Percentiles rank a stretch among this genome's conserved stretches.
phyloP scores from a whole-genome alignment of 139 green algal genomes.

The Haematococcus lacustris region DNA sequence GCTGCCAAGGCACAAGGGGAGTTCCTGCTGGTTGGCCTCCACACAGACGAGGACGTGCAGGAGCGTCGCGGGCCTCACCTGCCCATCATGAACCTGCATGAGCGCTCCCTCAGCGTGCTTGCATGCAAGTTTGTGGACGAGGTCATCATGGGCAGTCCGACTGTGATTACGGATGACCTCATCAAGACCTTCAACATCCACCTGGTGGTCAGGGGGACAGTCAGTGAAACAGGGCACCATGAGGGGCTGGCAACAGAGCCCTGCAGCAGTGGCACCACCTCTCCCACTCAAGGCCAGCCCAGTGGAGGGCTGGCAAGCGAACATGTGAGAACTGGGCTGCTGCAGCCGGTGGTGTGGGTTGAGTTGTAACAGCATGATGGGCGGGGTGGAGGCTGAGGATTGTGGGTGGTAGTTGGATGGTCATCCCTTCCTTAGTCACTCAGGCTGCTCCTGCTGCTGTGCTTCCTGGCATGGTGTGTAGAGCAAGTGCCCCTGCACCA shows the following conservation, averaged over 20 bases:
- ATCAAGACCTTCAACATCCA: constrained; percentile 93
- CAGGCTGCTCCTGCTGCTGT: no score
- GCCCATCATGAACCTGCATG: constrained; percentile 97
- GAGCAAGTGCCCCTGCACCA: no score
- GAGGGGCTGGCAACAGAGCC: not conserved
- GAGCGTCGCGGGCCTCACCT: constrained; percentile 74
- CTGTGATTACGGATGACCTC: constrained; percentile 73
- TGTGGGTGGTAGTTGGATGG: no score
- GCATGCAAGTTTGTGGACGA: constrained; percentile 96
- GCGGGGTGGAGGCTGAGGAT: no score
- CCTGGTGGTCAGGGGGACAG: constrained; percentile 65
- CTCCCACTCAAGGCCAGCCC: no score
- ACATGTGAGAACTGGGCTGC: no score
- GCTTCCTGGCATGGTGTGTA: no score
- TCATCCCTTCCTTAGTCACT: no score
- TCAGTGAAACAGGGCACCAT: constrained; percentile 50
- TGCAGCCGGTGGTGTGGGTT: no score
- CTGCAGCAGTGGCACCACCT: no score
- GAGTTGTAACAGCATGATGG: no score
- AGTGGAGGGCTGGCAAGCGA: no score
- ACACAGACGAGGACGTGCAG: constrained; percentile 87
- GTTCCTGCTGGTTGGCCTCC: constrained; percentile 95
- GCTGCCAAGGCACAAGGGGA: constrained; percentile 74
- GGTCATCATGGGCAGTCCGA: constrained; percentile 58
- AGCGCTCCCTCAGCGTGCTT: constrained; percentile 89